Evolutionary conservation across 2,329 filamentous ascomycete genomes (phyloP).

Genomic region (Scedosporium minutisporum): DNA sequence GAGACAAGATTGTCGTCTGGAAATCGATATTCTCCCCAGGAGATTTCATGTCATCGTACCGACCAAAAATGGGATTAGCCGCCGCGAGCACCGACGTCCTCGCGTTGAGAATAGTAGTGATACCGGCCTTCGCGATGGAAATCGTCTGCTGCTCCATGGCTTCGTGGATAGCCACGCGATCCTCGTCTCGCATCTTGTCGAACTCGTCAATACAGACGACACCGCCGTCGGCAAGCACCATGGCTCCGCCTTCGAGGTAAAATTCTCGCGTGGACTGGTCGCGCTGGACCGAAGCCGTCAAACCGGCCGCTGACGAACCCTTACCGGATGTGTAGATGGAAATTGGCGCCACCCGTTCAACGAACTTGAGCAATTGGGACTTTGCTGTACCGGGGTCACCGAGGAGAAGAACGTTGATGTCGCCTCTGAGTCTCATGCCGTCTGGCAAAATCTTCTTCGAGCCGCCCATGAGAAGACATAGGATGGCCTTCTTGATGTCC

Average conservation of each 20-base stretch:
- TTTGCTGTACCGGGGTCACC: slow-evolving; percentile 98
- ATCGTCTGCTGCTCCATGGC: slow-evolving; percentile 99
- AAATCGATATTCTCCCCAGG: slow-evolving; percentile 99
- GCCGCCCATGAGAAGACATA: slow-evolving; percentile 85
- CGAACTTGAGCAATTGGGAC: slow-evolving; percentile 93
- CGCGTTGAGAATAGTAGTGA: slow-evolving; percentile 95
- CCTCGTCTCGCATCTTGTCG: slow-evolving; percentile 98
- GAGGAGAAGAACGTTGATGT: slow-evolving; percentile 93
- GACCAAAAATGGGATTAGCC: slow-evolving; percentile 93
- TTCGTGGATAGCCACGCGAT: slow-evolving; percentile 96
- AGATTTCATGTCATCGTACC: slow-evolving; percentile 96
- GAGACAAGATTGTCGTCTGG: slow-evolving; percentile 92
- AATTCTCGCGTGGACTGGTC: slow-evolving; percentile 90
- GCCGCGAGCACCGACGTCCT: slow-evolving; percentile 90
- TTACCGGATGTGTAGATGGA: slow-evolving; percentile 99
- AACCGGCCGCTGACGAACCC: slow-evolving; percentile 91
- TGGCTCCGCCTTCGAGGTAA: slow-evolving; percentile 94
- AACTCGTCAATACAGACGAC: slow-evolving; percentile 99
- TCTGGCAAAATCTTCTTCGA: slow-evolving; percentile 97
- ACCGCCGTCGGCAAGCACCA: slow-evolving; percentile 94
- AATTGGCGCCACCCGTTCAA: slow-evolving; percentile 91
- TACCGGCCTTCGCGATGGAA: slow-evolving; percentile 95
- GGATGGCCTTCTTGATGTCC: slow-evolving; percentile 95
- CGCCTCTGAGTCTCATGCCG: slow-evolving; percentile 93
- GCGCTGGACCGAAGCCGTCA: slow-evolving; percentile 92